Conservation (phyloP, 192 early-diverging fungal species). For the Podila epicladia region DNA sequence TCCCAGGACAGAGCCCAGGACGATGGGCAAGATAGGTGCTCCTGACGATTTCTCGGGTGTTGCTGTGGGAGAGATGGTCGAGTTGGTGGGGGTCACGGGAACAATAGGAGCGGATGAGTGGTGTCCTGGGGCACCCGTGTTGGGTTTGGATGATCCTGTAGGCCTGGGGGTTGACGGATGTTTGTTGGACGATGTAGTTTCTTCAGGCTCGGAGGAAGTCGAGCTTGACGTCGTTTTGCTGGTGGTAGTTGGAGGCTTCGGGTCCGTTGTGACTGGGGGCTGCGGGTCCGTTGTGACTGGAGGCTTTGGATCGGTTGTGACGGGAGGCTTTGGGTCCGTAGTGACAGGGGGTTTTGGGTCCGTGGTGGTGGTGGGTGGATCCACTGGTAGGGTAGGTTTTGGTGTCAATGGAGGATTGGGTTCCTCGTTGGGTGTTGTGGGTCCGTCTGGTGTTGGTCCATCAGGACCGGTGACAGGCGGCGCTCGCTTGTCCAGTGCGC, state of each 20-base stretch:
- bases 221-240: background rate
- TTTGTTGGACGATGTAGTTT: background rate
- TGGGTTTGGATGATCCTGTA: background rate
- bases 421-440: too few species aligned
- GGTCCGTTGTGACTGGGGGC: background rate
- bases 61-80: conserved; percentile 12
- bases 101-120: background rate
- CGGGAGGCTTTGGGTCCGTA: background rate
- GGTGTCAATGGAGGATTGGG: too few species aligned
- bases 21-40: conserved; percentile 25
- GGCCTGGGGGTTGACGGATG: background rate
- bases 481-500: too few species aligned
- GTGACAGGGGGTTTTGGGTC: background rate
- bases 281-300: background rate
- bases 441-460: too few species aligned
- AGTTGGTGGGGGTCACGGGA: background rate
- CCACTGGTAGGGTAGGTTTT: background rate
- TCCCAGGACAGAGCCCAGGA: conserved; percentile 37
- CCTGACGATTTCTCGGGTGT: conserved; percentile 13
- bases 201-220: background rate
- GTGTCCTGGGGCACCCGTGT: background rate
- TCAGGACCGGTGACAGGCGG: too few species aligned
- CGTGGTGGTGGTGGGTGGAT: background rate
- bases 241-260: background rate
- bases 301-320: background rate